Conservation (phyloP, 2,329 filamentous ascomycete genomes). For the Fusarium metavorans region DNA sequence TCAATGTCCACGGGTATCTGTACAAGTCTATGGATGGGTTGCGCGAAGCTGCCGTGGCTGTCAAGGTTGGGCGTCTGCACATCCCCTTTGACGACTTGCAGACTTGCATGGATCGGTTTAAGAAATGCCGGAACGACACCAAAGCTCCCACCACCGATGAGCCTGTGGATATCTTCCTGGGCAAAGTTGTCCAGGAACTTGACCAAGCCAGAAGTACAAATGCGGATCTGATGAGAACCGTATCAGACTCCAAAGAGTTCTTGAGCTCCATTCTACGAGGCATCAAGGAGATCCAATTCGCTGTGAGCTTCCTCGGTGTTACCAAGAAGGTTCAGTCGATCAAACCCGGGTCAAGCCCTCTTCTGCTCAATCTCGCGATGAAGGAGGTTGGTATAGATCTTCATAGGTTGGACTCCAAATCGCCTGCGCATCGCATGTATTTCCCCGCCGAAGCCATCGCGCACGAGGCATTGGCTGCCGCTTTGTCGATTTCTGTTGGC, state of each 20-base stretch:
- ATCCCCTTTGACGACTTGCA: constrained; percentile 90
- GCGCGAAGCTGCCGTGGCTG: constrained; percentile 86
- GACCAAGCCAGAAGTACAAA: constrained; percentile 74
- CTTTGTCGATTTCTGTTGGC: constrained; percentile 91
- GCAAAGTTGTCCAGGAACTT: constrained; percentile 80
- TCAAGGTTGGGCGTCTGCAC: constrained; percentile 92
- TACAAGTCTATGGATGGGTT: constrained; percentile 88
- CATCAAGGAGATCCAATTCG: constrained; percentile 96
- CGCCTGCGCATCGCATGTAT: constrained; percentile 97
- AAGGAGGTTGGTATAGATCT: constrained; percentile 97
- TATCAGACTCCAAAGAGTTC: constrained; percentile 94
- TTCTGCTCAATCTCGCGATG: constrained; percentile 89
- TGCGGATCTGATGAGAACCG: constrained; percentile 80
- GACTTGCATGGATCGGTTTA: constrained; percentile 69
- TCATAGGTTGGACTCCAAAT: constrained; percentile 90
- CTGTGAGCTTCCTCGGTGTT: constrained; percentile 89
- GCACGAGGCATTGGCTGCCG: constrained; percentile 92
- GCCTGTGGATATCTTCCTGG: constrained; percentile 72
- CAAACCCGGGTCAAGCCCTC: constrained; percentile 74
- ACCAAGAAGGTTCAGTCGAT: constrained; percentile 82
- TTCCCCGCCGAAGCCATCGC: constrained; percentile 93
- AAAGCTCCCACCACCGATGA: constrained; percentile 54
- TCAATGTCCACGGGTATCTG: constrained; percentile 93
- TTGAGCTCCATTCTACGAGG: constrained; percentile 89
- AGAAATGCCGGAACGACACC: constrained; percentile 55